These are phyloP conservation scores for Tulasnella calospora DNA, from an alignment of 768 basidiomycete genomes.

Conservation along the genomic window DNA sequence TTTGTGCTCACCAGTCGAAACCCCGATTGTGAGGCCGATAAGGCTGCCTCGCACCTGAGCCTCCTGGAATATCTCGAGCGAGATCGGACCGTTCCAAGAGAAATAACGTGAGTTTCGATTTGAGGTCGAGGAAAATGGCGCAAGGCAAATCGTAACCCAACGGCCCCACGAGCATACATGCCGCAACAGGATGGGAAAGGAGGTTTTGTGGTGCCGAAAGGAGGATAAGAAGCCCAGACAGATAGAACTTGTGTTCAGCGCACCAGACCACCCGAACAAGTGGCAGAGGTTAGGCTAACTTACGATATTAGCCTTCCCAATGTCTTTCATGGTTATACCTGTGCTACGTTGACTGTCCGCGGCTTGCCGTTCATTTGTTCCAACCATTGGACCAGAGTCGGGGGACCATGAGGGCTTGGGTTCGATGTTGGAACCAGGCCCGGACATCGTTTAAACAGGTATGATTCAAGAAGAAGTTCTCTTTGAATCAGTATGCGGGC, in stretches of 20 bases:
- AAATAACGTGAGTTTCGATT: not conserved
- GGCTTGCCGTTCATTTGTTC: constrained; percentile 5
- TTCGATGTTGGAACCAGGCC: not conserved
- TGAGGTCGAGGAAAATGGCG: not conserved
- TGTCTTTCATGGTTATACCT: not conserved
- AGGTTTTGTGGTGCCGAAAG: not conserved
- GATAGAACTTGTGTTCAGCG: not conserved
- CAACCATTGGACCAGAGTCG: not conserved
- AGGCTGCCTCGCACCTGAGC: constrained; percentile 19
- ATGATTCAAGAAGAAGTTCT: not conserved
- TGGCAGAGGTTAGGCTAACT: not conserved
- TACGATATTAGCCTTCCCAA: constrained; percentile 10
- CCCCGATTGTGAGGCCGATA: constrained; percentile 13
- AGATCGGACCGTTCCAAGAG: constrained; percentile 7
- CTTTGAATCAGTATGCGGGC: not conserved
- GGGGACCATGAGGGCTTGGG: not conserved
- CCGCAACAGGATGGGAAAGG: not conserved
- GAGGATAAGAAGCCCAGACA: not conserved
- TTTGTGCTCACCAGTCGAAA: constrained; percentile 12
- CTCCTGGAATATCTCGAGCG: constrained; percentile 1
- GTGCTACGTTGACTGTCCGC: not conserved
- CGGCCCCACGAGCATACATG: not conserved
- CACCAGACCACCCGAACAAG: not conserved
- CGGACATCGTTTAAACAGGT: not conserved
- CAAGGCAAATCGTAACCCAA: constrained; percentile 3